These are phyloP conservation scores for Scortechinia acanthostroma DNA, from an alignment of 2,329 filamentous ascomycete species.

Conservation along the genomic window DNA sequence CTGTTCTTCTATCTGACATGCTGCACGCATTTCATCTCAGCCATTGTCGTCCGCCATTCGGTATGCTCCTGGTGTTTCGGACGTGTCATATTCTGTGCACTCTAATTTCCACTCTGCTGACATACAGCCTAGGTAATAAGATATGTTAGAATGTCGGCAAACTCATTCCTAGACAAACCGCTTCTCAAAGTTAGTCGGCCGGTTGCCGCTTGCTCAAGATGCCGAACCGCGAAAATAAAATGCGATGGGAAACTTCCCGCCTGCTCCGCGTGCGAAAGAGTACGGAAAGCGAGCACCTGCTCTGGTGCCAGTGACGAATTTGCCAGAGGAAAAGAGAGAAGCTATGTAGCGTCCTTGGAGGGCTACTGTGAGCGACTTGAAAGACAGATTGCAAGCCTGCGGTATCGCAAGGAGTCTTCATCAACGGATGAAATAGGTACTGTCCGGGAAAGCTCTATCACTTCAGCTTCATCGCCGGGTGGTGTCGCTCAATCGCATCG, in stretches of 20 bases:
- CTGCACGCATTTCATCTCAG: no score
- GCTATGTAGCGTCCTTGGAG: constrained; percentile 59
- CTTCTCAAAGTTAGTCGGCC: constrained; percentile 52
- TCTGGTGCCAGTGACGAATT: constrained; percentile 61
- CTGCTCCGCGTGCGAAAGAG: constrained; percentile 56
- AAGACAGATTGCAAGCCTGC: constrained; percentile 29
- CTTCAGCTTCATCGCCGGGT: not conserved
- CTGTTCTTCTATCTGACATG: no score
- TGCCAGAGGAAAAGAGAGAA: constrained; percentile 56
- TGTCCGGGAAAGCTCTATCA: not conserved
- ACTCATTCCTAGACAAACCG: constrained; percentile 20
- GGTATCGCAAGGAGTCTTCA: not conserved
- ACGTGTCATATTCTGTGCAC: no score
- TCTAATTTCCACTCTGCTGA: no score
- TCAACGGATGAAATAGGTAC: not conserved
- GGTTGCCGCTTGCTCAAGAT: constrained; percentile 55
- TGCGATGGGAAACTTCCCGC: constrained; percentile 60
- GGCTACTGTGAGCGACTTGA: constrained; percentile 50
- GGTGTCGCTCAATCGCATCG: not conserved
- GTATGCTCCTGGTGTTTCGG: no score
- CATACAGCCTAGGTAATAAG: no score
- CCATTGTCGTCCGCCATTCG: no score
- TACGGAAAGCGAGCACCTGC: constrained; percentile 48
- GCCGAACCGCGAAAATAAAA: constrained; percentile 58
- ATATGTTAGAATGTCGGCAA: no score